A percentile compares a stretch with the other conserved stretches of the same genome.
Conservation (phyloP, 306 rosid species). For the Mimosa pudica region DNA sequence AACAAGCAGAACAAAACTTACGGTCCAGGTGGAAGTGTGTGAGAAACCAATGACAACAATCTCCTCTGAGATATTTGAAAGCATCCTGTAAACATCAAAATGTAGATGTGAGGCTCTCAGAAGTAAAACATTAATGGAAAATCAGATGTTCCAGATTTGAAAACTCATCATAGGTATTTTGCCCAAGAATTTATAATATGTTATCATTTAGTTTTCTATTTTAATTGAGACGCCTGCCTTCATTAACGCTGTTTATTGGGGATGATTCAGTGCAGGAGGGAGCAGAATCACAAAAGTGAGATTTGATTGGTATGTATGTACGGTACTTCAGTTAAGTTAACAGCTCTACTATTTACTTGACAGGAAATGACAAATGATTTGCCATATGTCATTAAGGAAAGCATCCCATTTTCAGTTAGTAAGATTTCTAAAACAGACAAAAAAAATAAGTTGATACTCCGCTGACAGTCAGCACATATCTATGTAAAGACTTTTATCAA, state of each 20-base stretch:
- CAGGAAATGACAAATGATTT: conserved; percentile 1
- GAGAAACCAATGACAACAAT: conserved; percentile 94
- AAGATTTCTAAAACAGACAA: conserved; percentile 11
- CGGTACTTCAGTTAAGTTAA: conserved; percentile 7
- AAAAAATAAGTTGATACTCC: background rate
- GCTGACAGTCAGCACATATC: conserved; percentile 16
- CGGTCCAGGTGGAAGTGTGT: conserved; percentile 98
- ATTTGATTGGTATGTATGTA: conserved; percentile 26
- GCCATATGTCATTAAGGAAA: conserved; percentile 21
- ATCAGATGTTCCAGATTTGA: conserved; percentile 17
- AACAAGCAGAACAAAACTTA: conserved; percentile 52
- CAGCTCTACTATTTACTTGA: conserved; percentile 29
- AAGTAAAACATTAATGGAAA: conserved; percentile 16
- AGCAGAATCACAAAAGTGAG: conserved; percentile 15
- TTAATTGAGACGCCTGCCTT: conserved; percentile 5
- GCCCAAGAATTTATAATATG: background rate
- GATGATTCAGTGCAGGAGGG: background rate
- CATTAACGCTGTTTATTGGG: background rate
- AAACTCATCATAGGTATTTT: conserved; percentile 1
- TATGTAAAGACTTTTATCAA: background rate
- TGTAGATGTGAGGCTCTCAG: conserved; percentile 30
- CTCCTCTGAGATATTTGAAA: conserved; percentile 85
- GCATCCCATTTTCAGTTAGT: background rate
- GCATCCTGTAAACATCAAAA: conserved; percentile 76
- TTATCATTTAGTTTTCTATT: conserved; percentile 14